Evolutionary conservation across 805 yeast genomes (phyloP), one percentile per base, ranked within the genome.

Genomic region (Kodamaea kaohsiungensis): DNA sequence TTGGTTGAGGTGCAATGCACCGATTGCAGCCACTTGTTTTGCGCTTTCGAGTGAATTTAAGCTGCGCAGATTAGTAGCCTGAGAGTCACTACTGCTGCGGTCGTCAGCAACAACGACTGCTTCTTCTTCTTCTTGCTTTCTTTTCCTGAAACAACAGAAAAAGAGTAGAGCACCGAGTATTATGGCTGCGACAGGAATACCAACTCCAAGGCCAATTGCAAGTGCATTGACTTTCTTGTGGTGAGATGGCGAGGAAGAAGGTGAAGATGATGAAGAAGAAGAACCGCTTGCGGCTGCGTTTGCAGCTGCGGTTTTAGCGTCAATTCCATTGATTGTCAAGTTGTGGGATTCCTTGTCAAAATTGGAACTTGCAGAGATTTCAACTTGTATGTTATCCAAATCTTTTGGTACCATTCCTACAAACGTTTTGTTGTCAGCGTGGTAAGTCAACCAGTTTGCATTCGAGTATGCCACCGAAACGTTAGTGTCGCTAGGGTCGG

Each of bases 131-230:
- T 60, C 56, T 9, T 61, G 61, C 48, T 56, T 72, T 64, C 59
- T 70, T 64, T 67, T 76, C 58, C 61, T 74, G 61, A 56, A 84
- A 62, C 89, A 82, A 59, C 73, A 71, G 60, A 80, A 75, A 57
- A 87, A 72, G 4, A 90, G 49, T 1, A 86, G 33, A 0, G 74
- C 76, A 0, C 83, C 78, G 2, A 84, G 59, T 7, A 85, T 61
- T 0, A 88, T 61, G 1, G 79, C 79, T 0, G 80, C 65, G 0
- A 80, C 65, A 1, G 97, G 96, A 47, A 95, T 79, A 1, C 87
- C 89, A n/a, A 89, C 92, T 53, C 97, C 98, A 56, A 92, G 80
- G 1, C 92, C 96, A 65, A 93, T 88, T 0, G 96, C 97, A n/a
- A 89, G 75, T 2, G 82, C 80, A 59, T 81, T 86, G 51, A 74